Conservation (phyloP, 2,329 filamentous ascomycete species). For the Whalleya microplaca region DNA sequence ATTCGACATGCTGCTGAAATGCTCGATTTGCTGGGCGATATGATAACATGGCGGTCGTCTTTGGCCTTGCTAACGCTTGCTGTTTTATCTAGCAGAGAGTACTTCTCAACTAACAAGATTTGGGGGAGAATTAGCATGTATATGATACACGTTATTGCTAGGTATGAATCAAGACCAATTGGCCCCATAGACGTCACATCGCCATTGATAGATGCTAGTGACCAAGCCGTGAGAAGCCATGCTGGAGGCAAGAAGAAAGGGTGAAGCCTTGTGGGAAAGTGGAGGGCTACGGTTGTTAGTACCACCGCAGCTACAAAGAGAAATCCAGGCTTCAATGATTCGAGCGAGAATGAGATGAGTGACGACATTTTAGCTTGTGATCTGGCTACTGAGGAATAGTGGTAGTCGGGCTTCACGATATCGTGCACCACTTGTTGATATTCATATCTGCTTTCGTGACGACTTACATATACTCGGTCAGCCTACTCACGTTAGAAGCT, state of each 20-base stretch:
- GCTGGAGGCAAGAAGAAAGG: conserved; percentile 6
- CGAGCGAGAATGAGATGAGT: neutral
- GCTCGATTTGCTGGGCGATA: conserved; percentile 2
- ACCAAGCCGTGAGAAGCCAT: conserved; percentile 5
- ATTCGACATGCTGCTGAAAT: conserved; percentile 9
- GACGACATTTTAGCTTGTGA: neutral
- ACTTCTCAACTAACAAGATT: conserved; percentile 4
- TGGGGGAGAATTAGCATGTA: conserved; percentile 7
- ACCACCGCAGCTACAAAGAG: neutral
- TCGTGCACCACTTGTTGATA: too few relatives aligned
- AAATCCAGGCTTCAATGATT: conserved; percentile 7
- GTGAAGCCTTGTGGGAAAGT: neutral
- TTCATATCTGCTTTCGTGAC: too few relatives aligned
- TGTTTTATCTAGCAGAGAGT: neutral
- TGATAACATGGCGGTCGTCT: neutral
- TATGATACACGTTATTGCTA: conserved; percentile 7
- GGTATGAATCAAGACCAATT: conserved; percentile 7
- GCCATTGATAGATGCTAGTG: conserved; percentile 1
- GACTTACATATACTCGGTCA: too few relatives aligned
- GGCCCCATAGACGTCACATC: neutral
- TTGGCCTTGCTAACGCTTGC: neutral
- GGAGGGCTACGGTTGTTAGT: conserved; percentile 5
- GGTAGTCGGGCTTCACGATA: neutral
- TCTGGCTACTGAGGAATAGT: too few relatives aligned
- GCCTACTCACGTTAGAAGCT: too few relatives aligned